Evolutionary conservation across 768 basidiomycete genomes (phyloP).

Genomic region (Mrakia blollopis): DNA sequence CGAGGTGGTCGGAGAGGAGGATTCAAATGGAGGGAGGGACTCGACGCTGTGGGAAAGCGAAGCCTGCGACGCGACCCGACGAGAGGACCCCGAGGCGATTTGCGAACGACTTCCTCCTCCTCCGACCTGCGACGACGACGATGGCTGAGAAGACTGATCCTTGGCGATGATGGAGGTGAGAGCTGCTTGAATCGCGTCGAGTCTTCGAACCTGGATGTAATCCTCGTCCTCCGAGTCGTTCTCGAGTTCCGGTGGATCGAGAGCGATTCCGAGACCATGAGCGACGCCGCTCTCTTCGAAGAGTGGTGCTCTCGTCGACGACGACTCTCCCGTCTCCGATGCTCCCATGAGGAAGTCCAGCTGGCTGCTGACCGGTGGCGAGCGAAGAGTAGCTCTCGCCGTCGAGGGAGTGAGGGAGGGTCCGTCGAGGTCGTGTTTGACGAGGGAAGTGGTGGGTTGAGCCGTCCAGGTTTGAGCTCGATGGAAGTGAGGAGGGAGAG

Average conservation of each 20-base stretch:
- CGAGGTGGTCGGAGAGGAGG: background rate
- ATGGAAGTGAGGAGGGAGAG: constrained; percentile 11
- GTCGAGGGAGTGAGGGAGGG: background rate
- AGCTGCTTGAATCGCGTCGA: constrained; percentile 95
- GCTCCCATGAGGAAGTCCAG: constrained; percentile 51
- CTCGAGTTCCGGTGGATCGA: background rate
- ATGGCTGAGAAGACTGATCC: constrained; percentile 19
- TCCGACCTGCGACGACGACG: constrained; percentile 6
- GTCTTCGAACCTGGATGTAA: constrained; percentile 68
- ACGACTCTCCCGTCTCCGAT: constrained; percentile 50
- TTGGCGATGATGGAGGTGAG: constrained; percentile 91
- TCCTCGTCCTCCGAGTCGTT: constrained; percentile 46
- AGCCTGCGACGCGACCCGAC: background rate
- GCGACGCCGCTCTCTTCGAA: constrained; percentile 36
- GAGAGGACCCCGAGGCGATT: background rate
- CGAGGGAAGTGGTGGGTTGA: constrained; percentile 3
- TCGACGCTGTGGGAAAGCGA: constrained; percentile 10
- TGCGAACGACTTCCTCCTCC: background rate
- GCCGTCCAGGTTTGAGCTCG: constrained; percentile 14
- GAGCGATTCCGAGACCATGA: background rate
- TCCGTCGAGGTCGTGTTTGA: background rate
- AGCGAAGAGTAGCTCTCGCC: background rate
- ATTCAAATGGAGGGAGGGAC: background rate
- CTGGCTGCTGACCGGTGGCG: constrained; percentile 18
- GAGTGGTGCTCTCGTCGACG: constrained; percentile 63